Evolutionary conservation across 768 basidiomycete species (phyloP).

Genomic region (Russula emetica): DNA sequence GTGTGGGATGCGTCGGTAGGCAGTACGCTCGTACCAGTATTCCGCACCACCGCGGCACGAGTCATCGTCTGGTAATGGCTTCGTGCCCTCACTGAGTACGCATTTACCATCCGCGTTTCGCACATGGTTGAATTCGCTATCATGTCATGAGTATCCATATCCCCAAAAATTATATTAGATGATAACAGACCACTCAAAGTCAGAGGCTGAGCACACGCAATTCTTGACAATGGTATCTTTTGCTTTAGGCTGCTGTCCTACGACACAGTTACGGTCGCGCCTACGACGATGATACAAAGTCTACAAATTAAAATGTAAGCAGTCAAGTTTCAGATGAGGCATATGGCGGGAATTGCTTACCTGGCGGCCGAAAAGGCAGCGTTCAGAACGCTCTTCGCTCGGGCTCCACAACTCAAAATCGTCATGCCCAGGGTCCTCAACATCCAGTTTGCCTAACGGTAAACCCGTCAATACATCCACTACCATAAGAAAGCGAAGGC

Average conservation of each 20-base stretch:
- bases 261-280: slow-evolving; percentile 74
- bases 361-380: slow-evolving; percentile 89
- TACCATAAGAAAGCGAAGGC: slow-evolving; percentile 1
- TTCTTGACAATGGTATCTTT: slow-evolving; percentile 53
- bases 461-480: slow-evolving; percentile 11
- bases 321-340: neutral
- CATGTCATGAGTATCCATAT: neutral
- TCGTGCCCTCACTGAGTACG: slow-evolving; percentile 67
- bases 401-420: slow-evolving; percentile 99
- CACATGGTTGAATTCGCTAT: slow-evolving; percentile 88
- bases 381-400: slow-evolving; percentile 79
- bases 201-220: slow-evolving; percentile 66
- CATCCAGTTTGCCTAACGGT: slow-evolving; percentile 58
- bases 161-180: neutral
- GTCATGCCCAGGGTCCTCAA: slow-evolving; percentile 72
- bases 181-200: slow-evolving; percentile 84
- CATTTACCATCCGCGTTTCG: slow-evolving; percentile 69
- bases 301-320: slow-evolving; percentile 38
- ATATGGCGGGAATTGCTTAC: slow-evolving; percentile 37
- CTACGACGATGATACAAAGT: slow-evolving; percentile 88
- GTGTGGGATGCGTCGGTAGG: slow-evolving; percentile 86
- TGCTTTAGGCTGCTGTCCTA: slow-evolving; percentile 64
- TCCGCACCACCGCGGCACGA: slow-evolving; percentile 59
- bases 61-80: slow-evolving; percentile 56
- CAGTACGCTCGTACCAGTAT: slow-evolving; percentile 92